Conservation (phyloP, 805 yeast species). For the Saturnispora diversa region DNA sequence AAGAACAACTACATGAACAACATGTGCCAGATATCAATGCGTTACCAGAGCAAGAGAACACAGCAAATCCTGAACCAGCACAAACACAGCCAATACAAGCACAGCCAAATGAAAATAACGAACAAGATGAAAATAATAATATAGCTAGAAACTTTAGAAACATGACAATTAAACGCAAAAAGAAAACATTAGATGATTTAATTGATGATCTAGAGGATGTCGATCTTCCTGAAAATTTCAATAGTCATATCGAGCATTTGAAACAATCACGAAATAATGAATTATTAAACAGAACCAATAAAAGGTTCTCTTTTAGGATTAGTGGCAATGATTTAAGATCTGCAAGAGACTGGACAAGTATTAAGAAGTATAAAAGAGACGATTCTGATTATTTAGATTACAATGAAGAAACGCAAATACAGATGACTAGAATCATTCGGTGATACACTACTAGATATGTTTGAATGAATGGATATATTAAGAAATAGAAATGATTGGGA, state of each 20-base stretch:
- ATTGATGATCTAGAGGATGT: too few relatives aligned
- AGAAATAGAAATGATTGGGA: too few relatives aligned
- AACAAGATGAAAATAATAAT: background rate
- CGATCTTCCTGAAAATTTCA: too few relatives aligned
- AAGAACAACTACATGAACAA: background rate
- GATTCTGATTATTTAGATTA: constrained; percentile 9
- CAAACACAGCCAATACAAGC: constrained; percentile 21
- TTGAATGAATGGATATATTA: background rate
- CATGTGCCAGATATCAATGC: background rate
- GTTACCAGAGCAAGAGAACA: background rate
- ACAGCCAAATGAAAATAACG: background rate
- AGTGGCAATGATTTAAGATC: background rate
- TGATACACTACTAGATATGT: background rate
- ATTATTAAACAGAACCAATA: too few relatives aligned
- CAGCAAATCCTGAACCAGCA: background rate
- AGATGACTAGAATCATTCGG: background rate
- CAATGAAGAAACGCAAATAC: background rate
- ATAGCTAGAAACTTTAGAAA: too few relatives aligned
- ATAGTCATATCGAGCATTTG: too few relatives aligned
- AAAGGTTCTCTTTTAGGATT: too few relatives aligned
- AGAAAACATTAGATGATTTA: too few relatives aligned
- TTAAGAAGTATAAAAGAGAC: background rate
- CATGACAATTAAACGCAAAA: too few relatives aligned
- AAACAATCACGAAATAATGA: too few relatives aligned
- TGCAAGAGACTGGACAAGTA: background rate